Evolutionary conservation across 1,284 basidiomycete genomes (phyloP), one percentile per base, ranked within the genome.

Genomic region (Rhodotorula sp.): DNA sequence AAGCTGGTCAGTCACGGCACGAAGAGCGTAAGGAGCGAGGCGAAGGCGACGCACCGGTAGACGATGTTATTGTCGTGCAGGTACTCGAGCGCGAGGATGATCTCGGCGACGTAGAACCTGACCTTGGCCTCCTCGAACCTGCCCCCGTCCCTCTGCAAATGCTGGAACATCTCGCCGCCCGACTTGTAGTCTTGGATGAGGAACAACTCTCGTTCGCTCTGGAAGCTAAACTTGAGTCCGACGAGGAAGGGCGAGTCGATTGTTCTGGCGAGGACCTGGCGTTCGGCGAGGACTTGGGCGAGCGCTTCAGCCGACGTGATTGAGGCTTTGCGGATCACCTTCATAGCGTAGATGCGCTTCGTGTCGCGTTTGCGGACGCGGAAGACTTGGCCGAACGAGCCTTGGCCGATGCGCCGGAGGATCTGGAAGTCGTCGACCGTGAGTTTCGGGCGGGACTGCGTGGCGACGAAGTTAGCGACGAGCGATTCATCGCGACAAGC

Each of bases 181-280:
- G 77, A 77, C 58, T 82, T 82, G 77, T 82, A 81, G 71, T 82
- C 81, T 46, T 81, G 82, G 24, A 82, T 79, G 68, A 82, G 79
- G 75, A 81, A 81, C 47, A 74, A 62, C 52, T 68, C 67, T 47
- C 59, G 1, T 44, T 56, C 32, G 60, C 56, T 60, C 51, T 71
- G 71, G 46, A 75, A 75, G 32, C 62, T 77, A 62, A 82, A 82
- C 71, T 82, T 49, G 62, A 49, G 52, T 3, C 44, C 54, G 32
- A 82, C 81, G 30, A 82, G 76, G 71, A 82, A 82, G 20, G 81
- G 80, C 59, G 77, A 81, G 55, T 79, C 79, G 57, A 78, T 76
- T 22, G 81, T 81, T 64, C 80, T 20, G 20, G 55, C 80, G 11
- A 82, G 75, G 58, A 82, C 81, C 73, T 79, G 79, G 32, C 81